Evolutionary conservation across 352 stramenopile species (phyloP).

Genomic region (Phytophthora sojae): DNA sequence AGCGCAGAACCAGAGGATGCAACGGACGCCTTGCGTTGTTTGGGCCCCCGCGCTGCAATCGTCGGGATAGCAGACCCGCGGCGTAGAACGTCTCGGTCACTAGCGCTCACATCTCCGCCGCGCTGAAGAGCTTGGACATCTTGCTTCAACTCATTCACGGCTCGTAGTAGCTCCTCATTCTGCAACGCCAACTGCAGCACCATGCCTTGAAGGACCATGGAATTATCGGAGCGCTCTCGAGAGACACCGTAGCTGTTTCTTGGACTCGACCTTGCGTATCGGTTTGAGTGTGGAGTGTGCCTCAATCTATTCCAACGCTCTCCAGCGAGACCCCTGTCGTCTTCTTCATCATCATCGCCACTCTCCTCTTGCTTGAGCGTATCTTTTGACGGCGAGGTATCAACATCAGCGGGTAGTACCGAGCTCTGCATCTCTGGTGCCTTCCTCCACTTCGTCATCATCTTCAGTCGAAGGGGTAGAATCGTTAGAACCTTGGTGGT

Average conservation of each 20-base stretch:
- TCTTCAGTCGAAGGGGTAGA: not conserved
- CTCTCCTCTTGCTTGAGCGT: slow-evolving; percentile 11
- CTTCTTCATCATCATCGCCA: slow-evolving; percentile 2
- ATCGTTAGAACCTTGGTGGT: slow-evolving; percentile 2
- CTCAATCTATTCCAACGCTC: too few relatives aligned
- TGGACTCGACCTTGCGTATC: not conserved
- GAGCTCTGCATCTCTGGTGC: slow-evolving; percentile 24
- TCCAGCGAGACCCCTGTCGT: too few relatives aligned
- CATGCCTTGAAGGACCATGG: slow-evolving; percentile 62
- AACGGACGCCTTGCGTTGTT: slow-evolving; percentile 9
- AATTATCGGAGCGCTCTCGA: slow-evolving; percentile 22
- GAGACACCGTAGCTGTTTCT: not conserved
- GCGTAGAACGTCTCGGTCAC: slow-evolving; percentile 18
- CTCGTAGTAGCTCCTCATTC: slow-evolving; percentile 58
- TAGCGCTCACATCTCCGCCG: slow-evolving; percentile 4
- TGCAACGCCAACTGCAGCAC: slow-evolving; percentile 64
- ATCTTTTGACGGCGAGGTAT: not conserved
- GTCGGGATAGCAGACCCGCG: not conserved
- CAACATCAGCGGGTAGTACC: slow-evolving; percentile 15
- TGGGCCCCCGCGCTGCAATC: slow-evolving; percentile 6
- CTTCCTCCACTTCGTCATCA: not conserved
- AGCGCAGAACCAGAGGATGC: slow-evolving; percentile 1
- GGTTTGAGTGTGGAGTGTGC: too few relatives aligned
- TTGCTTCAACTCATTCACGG: slow-evolving; percentile 51
- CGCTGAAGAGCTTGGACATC: slow-evolving; percentile 39